Percentiles rank a stretch among this genome's conserved stretches.
Conservation (phyloP, 2,329 filamentous ascomycete species). For the Ophiognomonia clavigignenti-juglandacearum region DNA sequence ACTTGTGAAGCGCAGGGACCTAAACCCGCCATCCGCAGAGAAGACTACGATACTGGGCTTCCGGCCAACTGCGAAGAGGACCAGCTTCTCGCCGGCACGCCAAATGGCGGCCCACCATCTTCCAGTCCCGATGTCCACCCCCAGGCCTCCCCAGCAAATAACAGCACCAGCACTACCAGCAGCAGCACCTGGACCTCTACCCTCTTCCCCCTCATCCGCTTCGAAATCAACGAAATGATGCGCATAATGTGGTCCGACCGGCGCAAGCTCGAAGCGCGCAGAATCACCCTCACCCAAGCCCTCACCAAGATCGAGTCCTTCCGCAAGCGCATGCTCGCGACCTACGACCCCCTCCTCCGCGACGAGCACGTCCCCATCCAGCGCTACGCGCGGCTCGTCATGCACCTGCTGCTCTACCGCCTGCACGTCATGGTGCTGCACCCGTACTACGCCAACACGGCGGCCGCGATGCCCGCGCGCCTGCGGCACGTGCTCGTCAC, state of each 20-base stretch:
- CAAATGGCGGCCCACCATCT: constrained; percentile 23
- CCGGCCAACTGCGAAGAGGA: constrained; percentile 67
- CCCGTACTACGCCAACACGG: constrained; percentile 52
- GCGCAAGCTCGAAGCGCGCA: constrained; percentile 56
- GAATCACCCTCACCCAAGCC: constrained; percentile 57
- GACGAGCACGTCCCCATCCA: constrained; percentile 57
- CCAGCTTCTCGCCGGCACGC: constrained; percentile 43
- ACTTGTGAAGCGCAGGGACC: constrained; percentile 73
- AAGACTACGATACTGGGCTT: constrained; percentile 70
- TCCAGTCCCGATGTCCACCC: constrained; percentile 21
- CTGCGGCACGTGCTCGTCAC: constrained; percentile 60
- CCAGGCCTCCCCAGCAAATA: neutral
- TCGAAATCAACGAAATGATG: constrained; percentile 70
- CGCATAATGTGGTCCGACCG: constrained; percentile 67
- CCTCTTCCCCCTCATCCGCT: constrained; percentile 63
- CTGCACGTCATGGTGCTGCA: constrained; percentile 65
- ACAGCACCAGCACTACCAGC: no score
- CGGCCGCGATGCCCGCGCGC: constrained; percentile 51
- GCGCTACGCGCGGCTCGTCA: constrained; percentile 57
- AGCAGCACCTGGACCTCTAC: constrained; percentile 57
- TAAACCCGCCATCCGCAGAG: constrained; percentile 63
- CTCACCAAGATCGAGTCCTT: constrained; percentile 67
- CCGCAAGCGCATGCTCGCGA: constrained; percentile 57
- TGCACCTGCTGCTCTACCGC: constrained; percentile 58
- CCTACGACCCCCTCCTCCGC: constrained; percentile 61